Evolutionary conservation across 164 flowering plant species (phyloP).

Genomic region (Vitis rupestris): DNA sequence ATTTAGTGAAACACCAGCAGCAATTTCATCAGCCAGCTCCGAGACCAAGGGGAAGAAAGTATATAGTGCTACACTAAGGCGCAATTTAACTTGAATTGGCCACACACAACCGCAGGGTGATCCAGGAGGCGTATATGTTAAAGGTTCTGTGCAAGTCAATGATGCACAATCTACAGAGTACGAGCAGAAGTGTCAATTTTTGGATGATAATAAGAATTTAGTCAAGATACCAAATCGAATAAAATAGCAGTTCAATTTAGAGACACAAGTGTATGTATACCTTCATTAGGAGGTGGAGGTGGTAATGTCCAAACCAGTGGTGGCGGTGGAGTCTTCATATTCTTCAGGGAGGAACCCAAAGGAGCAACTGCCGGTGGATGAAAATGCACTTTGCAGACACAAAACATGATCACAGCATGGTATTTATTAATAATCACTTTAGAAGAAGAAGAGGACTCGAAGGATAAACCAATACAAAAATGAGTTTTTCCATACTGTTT

Average conservation of each 20-base stretch:
- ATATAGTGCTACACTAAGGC: slow-evolving; percentile 40
- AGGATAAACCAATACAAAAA: neutral
- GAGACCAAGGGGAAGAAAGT: slow-evolving; percentile 59
- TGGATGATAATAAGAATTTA: neutral
- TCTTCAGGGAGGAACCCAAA: slow-evolving; percentile 19
- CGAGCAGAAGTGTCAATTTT: no score
- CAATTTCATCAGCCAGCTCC: slow-evolving; percentile 50
- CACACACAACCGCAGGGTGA: slow-evolving; percentile 60
- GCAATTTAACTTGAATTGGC: slow-evolving; percentile 57
- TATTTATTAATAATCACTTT: neutral
- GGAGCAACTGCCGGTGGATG: slow-evolving; percentile 39
- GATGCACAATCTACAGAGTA: slow-evolving; percentile 46
- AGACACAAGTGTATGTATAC: slow-evolving; percentile 18
- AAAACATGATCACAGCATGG: neutral
- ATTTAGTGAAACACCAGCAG: slow-evolving; percentile 33
- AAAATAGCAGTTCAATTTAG: neutral
- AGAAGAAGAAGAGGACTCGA: neutral
- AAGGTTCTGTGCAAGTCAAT: slow-evolving; percentile 49
- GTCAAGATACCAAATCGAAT: neutral
- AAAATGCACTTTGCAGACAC: slow-evolving; percentile 25
- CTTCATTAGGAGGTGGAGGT: slow-evolving; percentile 58
- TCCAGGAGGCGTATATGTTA: slow-evolving; percentile 53
- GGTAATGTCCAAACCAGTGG: slow-evolving; percentile 32
- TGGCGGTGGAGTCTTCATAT: slow-evolving; percentile 30
- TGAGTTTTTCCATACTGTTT: slow-evolving; percentile 27